Conservation (phyloP, 768 basidiomycete genomes). For the Leucosporidium scottii region DNA sequence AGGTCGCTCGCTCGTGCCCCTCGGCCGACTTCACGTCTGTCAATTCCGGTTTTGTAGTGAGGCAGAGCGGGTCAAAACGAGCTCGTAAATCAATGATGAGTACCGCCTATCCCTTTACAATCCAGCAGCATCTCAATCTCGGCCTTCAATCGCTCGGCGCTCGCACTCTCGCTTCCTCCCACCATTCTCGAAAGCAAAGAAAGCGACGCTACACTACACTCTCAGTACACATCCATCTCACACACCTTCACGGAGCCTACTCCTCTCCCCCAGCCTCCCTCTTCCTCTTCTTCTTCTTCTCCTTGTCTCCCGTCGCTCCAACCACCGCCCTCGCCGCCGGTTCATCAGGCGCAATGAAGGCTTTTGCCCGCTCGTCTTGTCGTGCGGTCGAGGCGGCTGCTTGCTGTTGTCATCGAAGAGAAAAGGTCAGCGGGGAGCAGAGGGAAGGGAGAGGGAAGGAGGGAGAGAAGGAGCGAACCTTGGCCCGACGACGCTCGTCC, state of each 20-base stretch:
- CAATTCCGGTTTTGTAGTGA: too few species aligned
- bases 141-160: too few species aligned
- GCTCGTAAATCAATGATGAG: too few species aligned
- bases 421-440: not conserved
- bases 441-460: conserved; percentile 5
- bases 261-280: conserved; percentile 46
- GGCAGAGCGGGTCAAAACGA: too few species aligned
- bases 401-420: conserved; percentile 53
- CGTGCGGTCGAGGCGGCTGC: conserved; percentile 62
- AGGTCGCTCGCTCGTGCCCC: too few species aligned
- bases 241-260: not conserved
- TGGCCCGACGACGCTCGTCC: conserved; percentile 63
- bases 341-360: conserved; percentile 82
- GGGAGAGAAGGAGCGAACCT: conserved; percentile 48
- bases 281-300: conserved; percentile 51
- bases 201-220: too few species aligned
- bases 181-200: too few species aligned
- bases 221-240: too few species aligned
- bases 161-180: too few species aligned
- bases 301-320: conserved; percentile 62
- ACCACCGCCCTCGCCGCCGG: conserved; percentile 52
- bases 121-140: too few species aligned
- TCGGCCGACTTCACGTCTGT: too few species aligned
- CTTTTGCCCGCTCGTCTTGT: conserved; percentile 73
- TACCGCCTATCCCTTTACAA: too few species aligned